These are phyloP conservation scores for Eutrema salsugineum DNA, from an alignment of 441 rosid species.

Conservation along the genomic window DNA sequence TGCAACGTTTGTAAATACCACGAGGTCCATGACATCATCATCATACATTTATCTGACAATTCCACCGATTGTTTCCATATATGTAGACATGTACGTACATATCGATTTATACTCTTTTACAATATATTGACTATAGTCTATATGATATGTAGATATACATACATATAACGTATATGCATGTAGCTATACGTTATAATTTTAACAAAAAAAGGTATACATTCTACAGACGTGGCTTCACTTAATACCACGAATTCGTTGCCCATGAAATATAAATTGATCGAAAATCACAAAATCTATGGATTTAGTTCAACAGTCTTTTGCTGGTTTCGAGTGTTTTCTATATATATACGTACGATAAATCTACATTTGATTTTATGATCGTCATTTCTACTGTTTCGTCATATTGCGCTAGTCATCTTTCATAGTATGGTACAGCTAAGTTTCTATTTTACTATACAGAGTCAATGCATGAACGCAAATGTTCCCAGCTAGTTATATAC, in stretches of 20 bases:
- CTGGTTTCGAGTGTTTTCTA: slow-evolving; percentile 13
- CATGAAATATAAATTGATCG: not conserved
- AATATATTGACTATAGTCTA: too few species aligned
- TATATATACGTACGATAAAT: slow-evolving; percentile 14
- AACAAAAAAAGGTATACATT: not conserved
- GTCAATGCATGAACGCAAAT: slow-evolving; percentile 24
- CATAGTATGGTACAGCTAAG: slow-evolving; percentile 20
- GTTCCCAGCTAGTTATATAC: not conserved
- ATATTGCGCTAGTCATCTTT: slow-evolving; percentile 20
- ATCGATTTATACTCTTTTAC: too few species aligned
- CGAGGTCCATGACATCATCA: slow-evolving; percentile 26
- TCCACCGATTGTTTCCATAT: slow-evolving; percentile 20
- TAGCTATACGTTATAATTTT: too few species aligned
- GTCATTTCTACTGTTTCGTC: slow-evolving; percentile 29
- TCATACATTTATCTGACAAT: slow-evolving; percentile 22
- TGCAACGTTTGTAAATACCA: slow-evolving; percentile 24
- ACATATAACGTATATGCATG: too few species aligned
- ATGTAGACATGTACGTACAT: too few species aligned
- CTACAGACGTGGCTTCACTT: slow-evolving; percentile 12
- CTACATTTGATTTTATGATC: slow-evolving; percentile 6
- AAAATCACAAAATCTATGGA: not conserved
- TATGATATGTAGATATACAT: too few species aligned
- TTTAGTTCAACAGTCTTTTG: slow-evolving; percentile 8
- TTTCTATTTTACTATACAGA: not conserved
- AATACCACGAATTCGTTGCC: not conserved